Evolutionary conservation across 768 basidiomycete species (phyloP).

Genomic region (Tubosaeta brunneosetosa): DNA sequence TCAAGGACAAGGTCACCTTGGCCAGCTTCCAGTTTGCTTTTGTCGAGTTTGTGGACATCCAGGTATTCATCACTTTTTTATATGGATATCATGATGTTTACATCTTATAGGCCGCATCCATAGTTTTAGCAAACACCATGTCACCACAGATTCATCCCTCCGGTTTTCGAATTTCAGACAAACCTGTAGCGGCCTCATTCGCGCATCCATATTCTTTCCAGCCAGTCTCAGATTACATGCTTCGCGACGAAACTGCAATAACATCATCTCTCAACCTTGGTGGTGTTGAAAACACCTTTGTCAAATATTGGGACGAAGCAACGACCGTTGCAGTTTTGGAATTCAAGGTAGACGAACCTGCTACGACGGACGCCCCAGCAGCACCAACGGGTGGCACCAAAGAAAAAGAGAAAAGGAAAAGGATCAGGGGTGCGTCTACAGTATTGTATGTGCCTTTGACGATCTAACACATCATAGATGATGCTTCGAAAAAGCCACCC

Average conservation of each 20-base stretch:
- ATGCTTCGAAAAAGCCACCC: constrained; percentile 34
- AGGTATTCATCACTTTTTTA: constrained; percentile 43
- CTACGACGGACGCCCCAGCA: constrained; percentile 24
- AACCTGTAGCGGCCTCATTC: constrained; percentile 88
- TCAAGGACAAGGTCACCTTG: constrained; percentile 84
- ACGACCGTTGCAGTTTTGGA: constrained; percentile 72
- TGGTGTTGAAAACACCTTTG: constrained; percentile 67
- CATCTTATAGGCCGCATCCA: constrained; percentile 63
- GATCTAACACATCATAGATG: constrained; percentile 26
- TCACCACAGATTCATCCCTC: constrained; percentile 81
- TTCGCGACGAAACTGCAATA: constrained; percentile 74
- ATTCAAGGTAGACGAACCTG: constrained; percentile 68
- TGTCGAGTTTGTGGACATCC: constrained; percentile 82
- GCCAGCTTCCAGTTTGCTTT: constrained; percentile 93
- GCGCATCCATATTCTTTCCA: constrained; percentile 90
- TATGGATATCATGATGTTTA: constrained; percentile 7
- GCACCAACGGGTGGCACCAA: constrained; percentile 45
- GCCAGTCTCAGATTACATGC: constrained; percentile 66
- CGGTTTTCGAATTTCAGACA: constrained; percentile 90
- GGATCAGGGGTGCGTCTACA: constrained; percentile 42
- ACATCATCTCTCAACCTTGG: constrained; percentile 64
- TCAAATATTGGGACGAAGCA: constrained; percentile 90
- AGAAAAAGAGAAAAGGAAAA: constrained; percentile 56
- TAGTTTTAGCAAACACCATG: constrained; percentile 81
- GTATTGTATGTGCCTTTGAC: background rate